A percentile compares a stretch with the other conserved stretches of the same genome.
These are phyloP conservation scores for Calocybe cyanea DNA, from an alignment of 768 basidiomycete genomes.

Conservation along the genomic window DNA sequence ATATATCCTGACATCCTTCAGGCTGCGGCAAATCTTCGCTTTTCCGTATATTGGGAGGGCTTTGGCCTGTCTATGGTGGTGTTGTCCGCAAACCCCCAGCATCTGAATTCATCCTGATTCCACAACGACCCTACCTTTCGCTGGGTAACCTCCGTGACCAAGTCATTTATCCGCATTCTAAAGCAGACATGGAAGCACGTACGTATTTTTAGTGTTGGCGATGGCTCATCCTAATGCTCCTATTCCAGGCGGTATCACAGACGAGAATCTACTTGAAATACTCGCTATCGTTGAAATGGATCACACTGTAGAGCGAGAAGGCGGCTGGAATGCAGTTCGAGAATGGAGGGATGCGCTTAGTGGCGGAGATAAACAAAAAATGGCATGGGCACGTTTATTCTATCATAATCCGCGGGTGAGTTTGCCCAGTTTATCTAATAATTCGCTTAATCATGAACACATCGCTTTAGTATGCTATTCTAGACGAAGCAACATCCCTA, in stretches of 20 bases:
- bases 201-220: constrained; percentile 23
- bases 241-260: constrained; percentile 60
- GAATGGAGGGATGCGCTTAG: constrained; percentile 95
- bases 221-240: neutral
- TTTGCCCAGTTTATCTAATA: neutral
- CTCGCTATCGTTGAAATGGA: constrained; percentile 82
- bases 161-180: constrained; percentile 91
- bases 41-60: constrained; percentile 92
- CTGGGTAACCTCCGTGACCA: constrained; percentile 94
- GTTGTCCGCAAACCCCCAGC: constrained; percentile 87
- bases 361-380: constrained; percentile 95
- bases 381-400: constrained; percentile 95
- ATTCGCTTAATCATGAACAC: neutral
- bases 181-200: constrained; percentile 76
- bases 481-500: constrained; percentile 95
- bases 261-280: constrained; percentile 68
- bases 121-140: constrained; percentile 93
- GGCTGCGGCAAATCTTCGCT: constrained; percentile 88
- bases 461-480: constrained; percentile 75
- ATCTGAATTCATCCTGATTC: constrained; percentile 88
- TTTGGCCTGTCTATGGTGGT: constrained; percentile 89
- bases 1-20: constrained; percentile 19
- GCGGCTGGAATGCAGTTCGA: constrained; percentile 87
- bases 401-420: constrained; percentile 89
- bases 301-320: constrained; percentile 84